phyloP scores from a whole-genome alignment of 225 moss, liverwort and hornwort genomes.

The Straminergon stramineum region DNA sequence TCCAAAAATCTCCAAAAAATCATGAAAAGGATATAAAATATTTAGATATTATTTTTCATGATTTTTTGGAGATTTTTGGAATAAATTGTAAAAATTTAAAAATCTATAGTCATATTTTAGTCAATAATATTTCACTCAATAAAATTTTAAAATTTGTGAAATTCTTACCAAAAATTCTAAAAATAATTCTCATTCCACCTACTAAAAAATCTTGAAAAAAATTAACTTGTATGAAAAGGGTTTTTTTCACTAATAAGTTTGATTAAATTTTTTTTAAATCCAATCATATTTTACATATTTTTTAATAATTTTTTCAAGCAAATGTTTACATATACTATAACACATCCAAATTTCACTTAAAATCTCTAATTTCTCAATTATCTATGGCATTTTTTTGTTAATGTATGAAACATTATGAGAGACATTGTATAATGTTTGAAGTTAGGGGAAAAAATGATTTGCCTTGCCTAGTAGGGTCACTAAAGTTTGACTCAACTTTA shows the following conservation, averaged over 20 bases:
- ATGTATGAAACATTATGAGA: background rate
- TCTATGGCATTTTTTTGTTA: background rate
- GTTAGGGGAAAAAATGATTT: background rate
- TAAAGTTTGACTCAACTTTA: background rate
- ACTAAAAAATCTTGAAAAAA: too few relatives aligned
- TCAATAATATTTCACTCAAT: background rate
- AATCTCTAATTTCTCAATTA: background rate
- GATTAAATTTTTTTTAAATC: too few relatives aligned
- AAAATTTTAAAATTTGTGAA: background rate
- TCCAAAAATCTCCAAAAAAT: background rate
- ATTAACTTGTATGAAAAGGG: too few relatives aligned
- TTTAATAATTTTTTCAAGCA: too few relatives aligned
- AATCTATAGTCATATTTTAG: background rate
- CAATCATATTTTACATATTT: too few relatives aligned
- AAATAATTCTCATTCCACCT: too few relatives aligned
- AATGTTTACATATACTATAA: too few relatives aligned
- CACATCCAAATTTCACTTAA: background rate
- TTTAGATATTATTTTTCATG: too few relatives aligned
- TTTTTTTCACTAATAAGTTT: background rate
- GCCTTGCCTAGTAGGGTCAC: accelerated
- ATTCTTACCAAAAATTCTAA: background rate
- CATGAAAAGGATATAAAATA: background rate
- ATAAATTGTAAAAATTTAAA: accelerated
- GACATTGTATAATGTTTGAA: background rate
- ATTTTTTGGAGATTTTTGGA: too few relatives aligned